Evolutionary conservation across 2,329 filamentous ascomycete species (phyloP).

Genomic region (Colletotrichum orbiculare): DNA sequence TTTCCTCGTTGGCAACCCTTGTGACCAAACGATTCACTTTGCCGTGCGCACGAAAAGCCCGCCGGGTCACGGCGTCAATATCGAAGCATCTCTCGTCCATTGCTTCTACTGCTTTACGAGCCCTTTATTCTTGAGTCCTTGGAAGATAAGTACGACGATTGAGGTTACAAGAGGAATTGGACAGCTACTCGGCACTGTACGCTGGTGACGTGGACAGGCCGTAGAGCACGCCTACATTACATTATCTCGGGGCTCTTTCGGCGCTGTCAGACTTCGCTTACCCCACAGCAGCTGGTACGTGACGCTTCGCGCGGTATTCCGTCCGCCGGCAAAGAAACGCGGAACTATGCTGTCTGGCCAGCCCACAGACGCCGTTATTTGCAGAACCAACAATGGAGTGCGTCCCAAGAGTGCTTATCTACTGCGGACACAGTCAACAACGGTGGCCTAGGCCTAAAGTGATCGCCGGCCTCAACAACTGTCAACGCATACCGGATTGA

Average conservation of each 20-base stretch:
- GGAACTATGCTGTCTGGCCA: neutral
- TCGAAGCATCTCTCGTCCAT: neutral
- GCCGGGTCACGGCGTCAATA: neutral
- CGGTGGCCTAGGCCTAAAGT: neutral
- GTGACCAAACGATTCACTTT: neutral
- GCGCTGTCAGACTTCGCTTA: constrained; percentile 15
- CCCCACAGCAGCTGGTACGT: constrained; percentile 11
- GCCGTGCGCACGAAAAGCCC: neutral
- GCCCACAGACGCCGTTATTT: constrained; percentile 1
- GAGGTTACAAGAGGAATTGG: neutral
- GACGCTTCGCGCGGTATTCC: constrained; percentile 8
- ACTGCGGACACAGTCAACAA: constrained; percentile 2
- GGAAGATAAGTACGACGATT: neutral
- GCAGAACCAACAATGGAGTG: neutral
- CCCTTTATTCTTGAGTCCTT: too few species aligned
- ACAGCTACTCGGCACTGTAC: constrained; percentile 13
- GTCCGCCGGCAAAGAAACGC: constrained; percentile 23
- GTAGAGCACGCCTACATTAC: neutral
- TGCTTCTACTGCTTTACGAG: neutral
- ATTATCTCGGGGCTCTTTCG: constrained; percentile 9
- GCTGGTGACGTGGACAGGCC: neutral
- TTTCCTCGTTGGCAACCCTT: constrained; percentile 1
- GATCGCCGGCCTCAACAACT: constrained; percentile 6
- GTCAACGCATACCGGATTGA: constrained; percentile 20
- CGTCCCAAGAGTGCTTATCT: constrained; percentile 5